phyloP scores from a whole-genome alignment of 768 basidiomycete species.

The Rhodotorula toruloides region DNA sequence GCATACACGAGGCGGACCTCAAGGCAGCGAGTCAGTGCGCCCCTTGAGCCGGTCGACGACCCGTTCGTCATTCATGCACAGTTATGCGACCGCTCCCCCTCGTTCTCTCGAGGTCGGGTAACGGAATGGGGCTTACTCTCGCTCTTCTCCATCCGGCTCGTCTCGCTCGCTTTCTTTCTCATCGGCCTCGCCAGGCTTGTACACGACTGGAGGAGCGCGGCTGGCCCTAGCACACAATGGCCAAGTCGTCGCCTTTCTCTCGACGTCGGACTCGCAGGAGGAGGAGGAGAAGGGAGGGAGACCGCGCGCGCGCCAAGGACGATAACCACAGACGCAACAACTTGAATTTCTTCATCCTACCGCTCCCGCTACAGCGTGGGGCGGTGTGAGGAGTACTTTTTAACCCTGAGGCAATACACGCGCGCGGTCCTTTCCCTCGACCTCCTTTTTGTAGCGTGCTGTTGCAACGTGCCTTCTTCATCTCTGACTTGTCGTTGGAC shows the following conservation, averaged over 20 bases:
- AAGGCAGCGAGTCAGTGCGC: neutral
- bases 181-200: neutral
- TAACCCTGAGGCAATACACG: constrained; percentile 37
- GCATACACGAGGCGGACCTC: neutral
- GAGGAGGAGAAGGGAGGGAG: neutral
- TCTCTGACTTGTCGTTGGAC: too few species aligned
- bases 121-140: constrained; percentile 40
- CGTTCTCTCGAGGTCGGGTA: constrained; percentile 2
- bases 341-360: constrained; percentile 34
- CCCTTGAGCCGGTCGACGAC: neutral
- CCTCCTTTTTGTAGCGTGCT: too few species aligned
- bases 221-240: constrained; percentile 12
- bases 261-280: neutral
- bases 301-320: constrained; percentile 1
- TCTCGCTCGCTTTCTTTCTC: neutral
- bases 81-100: constrained; percentile 25
- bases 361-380: neutral
- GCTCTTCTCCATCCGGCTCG: constrained; percentile 13
- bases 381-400: constrained; percentile 19
- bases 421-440: too few species aligned
- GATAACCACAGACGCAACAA: constrained; percentile 16
- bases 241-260: neutral
- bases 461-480: too few species aligned
- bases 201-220: neutral
- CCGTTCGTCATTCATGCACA: neutral